A percentile compares a stretch with the other conserved stretches of the same genome.
Evolutionary conservation across 1,139 yeast genomes (phyloP).

Genomic region (Sugiyamaella novakii): DNA sequence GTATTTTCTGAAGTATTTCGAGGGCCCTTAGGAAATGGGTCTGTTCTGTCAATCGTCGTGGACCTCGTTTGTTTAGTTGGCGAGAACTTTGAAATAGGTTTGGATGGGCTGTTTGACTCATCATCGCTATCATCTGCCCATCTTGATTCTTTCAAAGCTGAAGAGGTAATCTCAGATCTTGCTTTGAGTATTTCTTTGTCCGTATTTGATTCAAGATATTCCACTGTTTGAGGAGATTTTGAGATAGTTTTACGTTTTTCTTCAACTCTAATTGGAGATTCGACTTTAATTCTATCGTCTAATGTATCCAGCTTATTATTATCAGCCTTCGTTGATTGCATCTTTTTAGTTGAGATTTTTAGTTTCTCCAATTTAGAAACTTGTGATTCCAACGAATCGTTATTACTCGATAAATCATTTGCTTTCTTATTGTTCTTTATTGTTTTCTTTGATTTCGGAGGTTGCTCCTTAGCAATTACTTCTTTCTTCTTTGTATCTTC

Average conservation of each 20-base stretch:
- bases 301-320: not conserved
- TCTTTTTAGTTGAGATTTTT: not conserved
- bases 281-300: not conserved
- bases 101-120: not conserved
- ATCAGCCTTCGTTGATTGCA: not conserved
- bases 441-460: not conserved
- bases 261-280: not conserved
- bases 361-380: not conserved
- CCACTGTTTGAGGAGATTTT: not conserved
- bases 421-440: not conserved
- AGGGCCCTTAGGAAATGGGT: not conserved
- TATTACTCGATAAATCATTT: not conserved
- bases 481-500: not conserved
- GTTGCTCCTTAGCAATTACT: not conserved
- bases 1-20: no score
- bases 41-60: not conserved
- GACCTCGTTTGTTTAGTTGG: not conserved
- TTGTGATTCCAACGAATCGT: not conserved
- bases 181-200: not conserved
- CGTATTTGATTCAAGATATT: constrained; percentile 3
- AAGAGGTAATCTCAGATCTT: not conserved
- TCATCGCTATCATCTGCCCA: constrained; percentile 9
- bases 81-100: not conserved
- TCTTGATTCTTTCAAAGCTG: constrained; percentile 6
- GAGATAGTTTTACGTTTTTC: not conserved